Evolutionary conservation across 202 grass and related monocot genomes (phyloP).

Genomic region (Schoenoplectus triqueter): DNA sequence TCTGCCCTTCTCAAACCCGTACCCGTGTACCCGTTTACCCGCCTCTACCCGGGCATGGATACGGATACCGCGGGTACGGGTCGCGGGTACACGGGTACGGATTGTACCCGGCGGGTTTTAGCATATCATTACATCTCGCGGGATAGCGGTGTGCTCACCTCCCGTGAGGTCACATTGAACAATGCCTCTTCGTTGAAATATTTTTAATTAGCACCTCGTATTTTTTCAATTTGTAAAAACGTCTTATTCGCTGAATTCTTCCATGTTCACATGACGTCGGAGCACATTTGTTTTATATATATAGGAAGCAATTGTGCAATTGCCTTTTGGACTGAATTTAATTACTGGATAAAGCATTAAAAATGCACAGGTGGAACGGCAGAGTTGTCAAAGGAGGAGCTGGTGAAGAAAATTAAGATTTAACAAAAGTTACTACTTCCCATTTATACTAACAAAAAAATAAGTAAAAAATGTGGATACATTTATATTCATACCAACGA

Average conservation of each 20-base stretch:
- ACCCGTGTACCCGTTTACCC: no score
- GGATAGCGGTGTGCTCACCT: constrained; percentile 25
- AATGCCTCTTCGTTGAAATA: neutral
- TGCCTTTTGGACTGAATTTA: constrained; percentile 2
- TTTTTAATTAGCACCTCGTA: neutral
- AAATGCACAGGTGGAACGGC: neutral
- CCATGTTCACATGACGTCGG: constrained; percentile 8
- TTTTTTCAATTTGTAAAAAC: neutral
- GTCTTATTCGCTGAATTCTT: constrained; percentile 2
- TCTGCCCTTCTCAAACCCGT: no score
- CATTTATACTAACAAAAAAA: neutral
- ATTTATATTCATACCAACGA: neutral
- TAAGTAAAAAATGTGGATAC: neutral
- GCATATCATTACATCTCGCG: neutral
- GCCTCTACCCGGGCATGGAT: no score
- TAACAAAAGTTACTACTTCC: neutral
- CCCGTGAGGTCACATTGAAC: neutral
- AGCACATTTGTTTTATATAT: constrained; percentile 5
- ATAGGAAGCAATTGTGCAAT: constrained; percentile 3
- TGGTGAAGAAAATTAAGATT: neutral
- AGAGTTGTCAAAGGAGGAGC: neutral
- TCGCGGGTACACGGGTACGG: no score
- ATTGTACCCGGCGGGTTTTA: no score
- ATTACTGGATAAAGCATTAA: constrained; percentile 8
- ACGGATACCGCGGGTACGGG: no score